Conservation (phyloP, 192 early-diverging fungal species). For the Gryganskiella cystojenkinii region DNA sequence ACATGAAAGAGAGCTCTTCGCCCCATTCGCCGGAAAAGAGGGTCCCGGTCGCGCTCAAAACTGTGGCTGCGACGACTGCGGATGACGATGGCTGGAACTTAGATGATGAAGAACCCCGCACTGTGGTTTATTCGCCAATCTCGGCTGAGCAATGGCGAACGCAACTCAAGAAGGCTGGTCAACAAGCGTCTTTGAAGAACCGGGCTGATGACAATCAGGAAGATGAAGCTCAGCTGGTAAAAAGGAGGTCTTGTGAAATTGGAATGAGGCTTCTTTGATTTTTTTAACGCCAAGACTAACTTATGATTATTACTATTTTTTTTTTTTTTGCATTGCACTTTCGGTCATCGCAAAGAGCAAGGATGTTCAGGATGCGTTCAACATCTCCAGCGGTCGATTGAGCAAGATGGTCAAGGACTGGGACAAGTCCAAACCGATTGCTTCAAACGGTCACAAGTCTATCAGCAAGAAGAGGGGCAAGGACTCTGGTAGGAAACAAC, state of each 20-base stretch:
- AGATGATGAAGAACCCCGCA: slow-evolving; percentile 31
- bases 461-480: slow-evolving; percentile 38
- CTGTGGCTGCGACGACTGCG: no score
- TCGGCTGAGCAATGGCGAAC: slow-evolving; percentile 37
- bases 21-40: no score
- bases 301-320: neutral
- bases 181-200: slow-evolving; percentile 22
- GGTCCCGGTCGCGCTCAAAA: no score
- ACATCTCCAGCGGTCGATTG: slow-evolving; percentile 58
- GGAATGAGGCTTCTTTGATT: no score
- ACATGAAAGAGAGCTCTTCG: no score
- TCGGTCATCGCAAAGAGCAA: slow-evolving; percentile 46
- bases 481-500: slow-evolving; percentile 18
- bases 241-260: neutral
- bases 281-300: neutral
- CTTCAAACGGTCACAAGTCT: slow-evolving; percentile 11
- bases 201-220: slow-evolving; percentile 16
- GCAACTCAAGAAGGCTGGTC: slow-evolving; percentile 26
- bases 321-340: neutral
- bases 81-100: neutral
- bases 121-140: slow-evolving; percentile 38
- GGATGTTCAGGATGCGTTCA: slow-evolving; percentile 63
- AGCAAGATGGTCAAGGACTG: slow-evolving; percentile 61
- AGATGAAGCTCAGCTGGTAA: slow-evolving; percentile 60
- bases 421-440: slow-evolving; percentile 39